Evolutionary conservation across 2,329 filamentous ascomycete genomes (phyloP).

Genomic region (Epichloe sibirici): DNA sequence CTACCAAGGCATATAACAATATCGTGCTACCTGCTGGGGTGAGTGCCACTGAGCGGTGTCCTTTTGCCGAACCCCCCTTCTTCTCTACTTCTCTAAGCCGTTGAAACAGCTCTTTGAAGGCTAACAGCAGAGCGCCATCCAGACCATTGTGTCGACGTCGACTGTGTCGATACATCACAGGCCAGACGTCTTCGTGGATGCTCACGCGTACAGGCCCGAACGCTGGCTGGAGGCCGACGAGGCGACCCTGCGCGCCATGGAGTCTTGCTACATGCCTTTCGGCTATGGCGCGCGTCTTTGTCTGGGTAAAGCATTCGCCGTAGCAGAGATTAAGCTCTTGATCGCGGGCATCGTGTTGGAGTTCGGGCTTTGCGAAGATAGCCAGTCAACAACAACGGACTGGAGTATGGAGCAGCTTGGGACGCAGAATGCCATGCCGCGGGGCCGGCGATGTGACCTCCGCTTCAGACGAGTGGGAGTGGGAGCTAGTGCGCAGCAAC

Average conservation of each 20-base stretch:
- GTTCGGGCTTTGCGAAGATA: constrained; percentile 1
- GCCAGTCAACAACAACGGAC: not conserved
- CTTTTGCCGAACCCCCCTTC: not conserved
- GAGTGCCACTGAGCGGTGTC: not conserved
- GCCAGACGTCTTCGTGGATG: constrained; percentile 1
- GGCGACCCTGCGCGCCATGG: constrained; percentile 1
- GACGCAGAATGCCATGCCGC: constrained; percentile 4
- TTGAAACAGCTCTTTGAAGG: not conserved
- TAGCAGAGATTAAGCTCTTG: constrained; percentile 4
- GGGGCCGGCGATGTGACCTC: constrained; percentile 3
- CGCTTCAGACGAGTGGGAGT: not conserved
- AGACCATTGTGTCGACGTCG: constrained; percentile 6
- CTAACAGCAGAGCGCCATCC: not conserved
- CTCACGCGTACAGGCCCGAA: not conserved
- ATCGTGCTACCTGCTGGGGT: constrained; percentile 2
- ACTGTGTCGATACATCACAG: constrained; percentile 2
- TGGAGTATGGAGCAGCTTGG: constrained; percentile 4
- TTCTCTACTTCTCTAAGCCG: too few species aligned
- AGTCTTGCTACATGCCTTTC: constrained; percentile 5
- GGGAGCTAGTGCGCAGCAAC: too few species aligned
- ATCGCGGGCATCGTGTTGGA: constrained; percentile 1
- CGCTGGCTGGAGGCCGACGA: constrained; percentile 6
- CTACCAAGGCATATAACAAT: not conserved
- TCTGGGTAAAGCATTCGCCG: constrained; percentile 3
- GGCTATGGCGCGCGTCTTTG: constrained; percentile 5